phyloP scores from a whole-genome alignment of 2,329 filamentous ascomycete species.

The Stagonosporopsis rhizophila region DNA sequence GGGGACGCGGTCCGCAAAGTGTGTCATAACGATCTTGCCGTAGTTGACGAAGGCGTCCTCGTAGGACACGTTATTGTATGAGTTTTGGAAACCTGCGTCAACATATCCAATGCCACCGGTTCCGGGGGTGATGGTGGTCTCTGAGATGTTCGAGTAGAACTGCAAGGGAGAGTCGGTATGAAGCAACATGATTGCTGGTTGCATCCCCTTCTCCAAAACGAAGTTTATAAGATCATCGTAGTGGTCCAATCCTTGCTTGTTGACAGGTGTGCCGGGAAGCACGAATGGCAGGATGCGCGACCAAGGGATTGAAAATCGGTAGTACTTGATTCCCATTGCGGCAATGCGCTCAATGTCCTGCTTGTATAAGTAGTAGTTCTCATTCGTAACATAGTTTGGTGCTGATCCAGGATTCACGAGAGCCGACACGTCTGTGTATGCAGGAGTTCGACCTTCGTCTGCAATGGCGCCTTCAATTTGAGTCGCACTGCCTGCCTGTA shows the following conservation, averaged over 20 bases:
- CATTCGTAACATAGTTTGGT: slow-evolving; percentile 49
- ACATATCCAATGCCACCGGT: slow-evolving; percentile 35
- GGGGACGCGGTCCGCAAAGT: slow-evolving; percentile 60
- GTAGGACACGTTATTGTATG: slow-evolving; percentile 54
- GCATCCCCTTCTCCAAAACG: slow-evolving; percentile 58
- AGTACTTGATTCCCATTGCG: slow-evolving; percentile 59
- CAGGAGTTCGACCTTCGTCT: slow-evolving; percentile 39
- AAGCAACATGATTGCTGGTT: slow-evolving; percentile 57
- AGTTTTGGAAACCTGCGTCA: slow-evolving; percentile 48
- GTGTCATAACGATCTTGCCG: slow-evolving; percentile 59
- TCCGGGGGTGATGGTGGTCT: slow-evolving; percentile 26
- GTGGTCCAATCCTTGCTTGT: slow-evolving; percentile 59
- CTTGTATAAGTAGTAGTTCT: slow-evolving; percentile 64
- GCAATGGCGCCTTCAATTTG: slow-evolving; percentile 44
- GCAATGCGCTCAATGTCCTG: slow-evolving; percentile 63
- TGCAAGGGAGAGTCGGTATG: slow-evolving; percentile 59
- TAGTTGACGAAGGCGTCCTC: slow-evolving; percentile 62
- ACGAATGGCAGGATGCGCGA: slow-evolving; percentile 62
- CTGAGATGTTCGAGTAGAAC: slow-evolving; percentile 50
- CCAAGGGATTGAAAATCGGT: slow-evolving; percentile 63
- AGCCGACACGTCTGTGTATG: slow-evolving; percentile 26
- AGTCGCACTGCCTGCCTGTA: slow-evolving; percentile 31
- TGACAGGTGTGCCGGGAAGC: slow-evolving; percentile 59
- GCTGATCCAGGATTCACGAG: slow-evolving; percentile 18
- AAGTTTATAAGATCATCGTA: slow-evolving; percentile 63